Conservation (phyloP, 495 filamentous ascomycete species). For the Penicillium atrosanguineum region DNA sequence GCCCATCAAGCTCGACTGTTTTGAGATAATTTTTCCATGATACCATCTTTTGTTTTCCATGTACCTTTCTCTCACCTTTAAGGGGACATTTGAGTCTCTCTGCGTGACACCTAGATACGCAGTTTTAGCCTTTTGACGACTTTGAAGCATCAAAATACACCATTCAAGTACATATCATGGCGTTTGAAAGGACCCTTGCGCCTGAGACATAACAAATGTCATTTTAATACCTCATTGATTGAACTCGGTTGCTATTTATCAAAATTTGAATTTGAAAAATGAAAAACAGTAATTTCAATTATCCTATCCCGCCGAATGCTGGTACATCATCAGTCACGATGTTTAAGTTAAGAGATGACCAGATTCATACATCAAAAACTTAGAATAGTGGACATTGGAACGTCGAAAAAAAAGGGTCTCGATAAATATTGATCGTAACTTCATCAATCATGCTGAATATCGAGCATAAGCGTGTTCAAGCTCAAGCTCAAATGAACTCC, state of each 20-base stretch:
- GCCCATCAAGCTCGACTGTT: background rate
- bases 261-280: background rate
- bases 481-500: background rate
- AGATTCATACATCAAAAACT: slow-evolving; percentile 7
- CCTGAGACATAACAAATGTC: background rate
- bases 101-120: background rate
- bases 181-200: slow-evolving; percentile 5
- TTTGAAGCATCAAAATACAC: slow-evolving; percentile 9
- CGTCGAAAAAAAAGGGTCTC: background rate
- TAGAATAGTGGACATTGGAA: background rate
- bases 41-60: slow-evolving; percentile 20
- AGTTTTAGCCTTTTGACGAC: background rate
- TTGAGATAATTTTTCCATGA: slow-evolving; percentile 6
- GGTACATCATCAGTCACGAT: background rate
- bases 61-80: slow-evolving; percentile 4
- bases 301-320: background rate
- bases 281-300: background rate
- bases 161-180: slow-evolving; percentile 11
- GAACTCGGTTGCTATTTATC: background rate
- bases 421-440: slow-evolving; percentile 9
- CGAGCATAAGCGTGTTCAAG: background rate
- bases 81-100: background rate
- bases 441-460: slow-evolving; percentile 12
- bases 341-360: background rate
- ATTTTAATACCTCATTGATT: slow-evolving; percentile 10